These are phyloP conservation scores for Gardenia jasminoides DNA, from an alignment of 257 asterid species.

Conservation along the genomic window DNA sequence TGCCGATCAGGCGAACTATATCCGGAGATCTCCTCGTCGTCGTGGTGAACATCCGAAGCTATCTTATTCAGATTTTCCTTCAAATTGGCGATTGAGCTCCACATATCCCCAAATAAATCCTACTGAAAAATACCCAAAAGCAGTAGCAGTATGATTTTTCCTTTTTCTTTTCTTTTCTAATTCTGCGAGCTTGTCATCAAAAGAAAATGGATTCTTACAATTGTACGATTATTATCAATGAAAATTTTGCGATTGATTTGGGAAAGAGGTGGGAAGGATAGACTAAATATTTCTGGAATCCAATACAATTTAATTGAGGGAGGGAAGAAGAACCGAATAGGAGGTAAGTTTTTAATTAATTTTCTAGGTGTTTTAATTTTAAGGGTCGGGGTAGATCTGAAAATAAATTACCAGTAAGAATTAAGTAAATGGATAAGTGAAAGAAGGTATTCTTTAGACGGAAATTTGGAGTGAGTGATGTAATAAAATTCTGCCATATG, in stretches of 20 bases:
- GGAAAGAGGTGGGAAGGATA: not conserved
- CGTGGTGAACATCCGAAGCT: slow-evolving; percentile 79
- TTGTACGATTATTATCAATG: not conserved
- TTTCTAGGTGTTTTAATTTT: not conserved
- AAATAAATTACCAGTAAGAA: not conserved
- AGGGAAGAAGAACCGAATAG: not conserved
- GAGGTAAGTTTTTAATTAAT: no score
- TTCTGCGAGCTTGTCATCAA: not conserved
- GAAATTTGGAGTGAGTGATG: not conserved
- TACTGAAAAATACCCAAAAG: no score
- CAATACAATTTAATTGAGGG: slow-evolving; percentile 11
- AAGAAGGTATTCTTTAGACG: no score
- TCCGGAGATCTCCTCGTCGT: slow-evolving; percentile 55
- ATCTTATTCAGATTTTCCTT: slow-evolving; percentile 87
- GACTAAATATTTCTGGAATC: not conserved
- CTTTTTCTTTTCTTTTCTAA: no score
- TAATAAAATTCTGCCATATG: not conserved
- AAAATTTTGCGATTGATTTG: not conserved
- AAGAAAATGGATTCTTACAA: not conserved
- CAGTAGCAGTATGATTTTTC: not conserved
- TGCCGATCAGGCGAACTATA: slow-evolving; percentile 54
- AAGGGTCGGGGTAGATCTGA: slow-evolving; percentile 10
- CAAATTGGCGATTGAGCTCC: slow-evolving; percentile 88
- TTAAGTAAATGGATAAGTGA: no score
- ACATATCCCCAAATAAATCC: slow-evolving; percentile 43